Base-by-base conservation (phyloP, 129 eudicot species). In the Ambrosia trifida region DNA sequence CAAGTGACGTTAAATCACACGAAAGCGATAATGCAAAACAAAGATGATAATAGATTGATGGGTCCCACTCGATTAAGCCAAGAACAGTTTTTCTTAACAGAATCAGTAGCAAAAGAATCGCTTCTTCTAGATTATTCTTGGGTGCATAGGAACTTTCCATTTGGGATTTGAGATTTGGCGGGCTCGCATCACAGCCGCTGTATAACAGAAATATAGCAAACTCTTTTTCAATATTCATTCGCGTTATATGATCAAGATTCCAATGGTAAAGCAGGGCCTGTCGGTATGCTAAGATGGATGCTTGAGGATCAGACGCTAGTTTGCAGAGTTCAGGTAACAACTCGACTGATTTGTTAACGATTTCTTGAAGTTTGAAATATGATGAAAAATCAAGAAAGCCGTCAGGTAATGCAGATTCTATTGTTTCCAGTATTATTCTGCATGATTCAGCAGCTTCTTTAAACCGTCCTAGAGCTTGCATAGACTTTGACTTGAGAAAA, bases 381-480 rank as follows among this genome's bases (percentile, higher is more conserved):
- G 90, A 64, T 12, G 90, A 79, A 60, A 89, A 82, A 32, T 78
- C 72, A 30, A 84, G 73, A 76, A 93, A 79, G 73, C 98, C 96
- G 31, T 85, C 84, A 3, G 98, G 98, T 28, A 82, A 72, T 75
- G 90, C 85, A 17, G 95, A 83, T 76, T 89, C 96, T 38, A 93
- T 79, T 1, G 93, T 88, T 71, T 93, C 98, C 50, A 89, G 80
- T 79, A 93, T 85, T 50, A 87, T 78, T 71, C 84, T 85, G 78
- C 98, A 93, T 12, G 95, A 87, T 72, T 89, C 88, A 76, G 98
- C 92, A 31, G 98, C 98, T 79, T 87, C 95, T 85, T 54, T 68
- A 66, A 86, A 86, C 74, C 84, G 84, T 31, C 91, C 88, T 7
- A 89, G 83, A 70, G 85, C 81, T 76, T 84, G 85, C 57, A 89